These are phyloP conservation scores for Paecilomyces variotii DNA, from an alignment of 2,329 filamentous ascomycete species.

Conservation along the genomic window DNA sequence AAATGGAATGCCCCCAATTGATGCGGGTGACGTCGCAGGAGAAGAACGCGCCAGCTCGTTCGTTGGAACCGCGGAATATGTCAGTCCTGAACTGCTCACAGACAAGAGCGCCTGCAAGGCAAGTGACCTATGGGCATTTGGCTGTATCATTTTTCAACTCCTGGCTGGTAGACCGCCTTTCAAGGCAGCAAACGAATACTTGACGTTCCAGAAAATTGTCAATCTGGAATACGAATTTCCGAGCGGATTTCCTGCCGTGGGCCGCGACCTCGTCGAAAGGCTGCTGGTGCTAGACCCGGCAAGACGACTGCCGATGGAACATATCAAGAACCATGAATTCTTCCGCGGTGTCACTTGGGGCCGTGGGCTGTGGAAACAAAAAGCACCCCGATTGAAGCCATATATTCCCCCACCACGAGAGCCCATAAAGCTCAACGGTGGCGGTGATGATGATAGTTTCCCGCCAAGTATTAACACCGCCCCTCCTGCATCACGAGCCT, in stretches of 20 bases:
- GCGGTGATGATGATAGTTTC: slow-evolving; percentile 29
- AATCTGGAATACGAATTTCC: slow-evolving; percentile 91
- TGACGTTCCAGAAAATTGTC: slow-evolving; percentile 98
- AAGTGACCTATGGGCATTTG: slow-evolving; percentile 96
- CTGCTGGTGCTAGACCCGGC: slow-evolving; percentile 82
- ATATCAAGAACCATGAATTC: slow-evolving; percentile 94
- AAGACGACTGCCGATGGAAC: slow-evolving; percentile 78
- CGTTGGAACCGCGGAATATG: slow-evolving; percentile 95
- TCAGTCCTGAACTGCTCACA: slow-evolving; percentile 92
- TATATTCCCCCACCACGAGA: slow-evolving; percentile 73
- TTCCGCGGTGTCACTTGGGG: slow-evolving; percentile 85
- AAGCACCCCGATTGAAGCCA: slow-evolving; percentile 76
- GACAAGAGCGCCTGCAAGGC: slow-evolving; percentile 97
- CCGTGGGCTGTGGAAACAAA: slow-evolving; percentile 76
- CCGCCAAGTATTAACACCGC: slow-evolving; percentile 36
- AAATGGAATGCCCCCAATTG: slow-evolving; percentile 39
- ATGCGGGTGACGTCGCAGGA: slow-evolving; percentile 50
- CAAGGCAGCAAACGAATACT: slow-evolving; percentile 90
- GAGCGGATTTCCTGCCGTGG: slow-evolving; percentile 73
- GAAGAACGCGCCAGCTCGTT: slow-evolving; percentile 82
- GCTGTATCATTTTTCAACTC: slow-evolving; percentile 94
- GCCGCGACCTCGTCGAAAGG: slow-evolving; percentile 82
- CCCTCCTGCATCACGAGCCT: slow-evolving; percentile 45
- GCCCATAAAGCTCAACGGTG: slow-evolving; percentile 66
- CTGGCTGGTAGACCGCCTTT: slow-evolving; percentile 94